Conservation (phyloP, 1,284 basidiomycete species). For the Meira nashicola region DNA sequence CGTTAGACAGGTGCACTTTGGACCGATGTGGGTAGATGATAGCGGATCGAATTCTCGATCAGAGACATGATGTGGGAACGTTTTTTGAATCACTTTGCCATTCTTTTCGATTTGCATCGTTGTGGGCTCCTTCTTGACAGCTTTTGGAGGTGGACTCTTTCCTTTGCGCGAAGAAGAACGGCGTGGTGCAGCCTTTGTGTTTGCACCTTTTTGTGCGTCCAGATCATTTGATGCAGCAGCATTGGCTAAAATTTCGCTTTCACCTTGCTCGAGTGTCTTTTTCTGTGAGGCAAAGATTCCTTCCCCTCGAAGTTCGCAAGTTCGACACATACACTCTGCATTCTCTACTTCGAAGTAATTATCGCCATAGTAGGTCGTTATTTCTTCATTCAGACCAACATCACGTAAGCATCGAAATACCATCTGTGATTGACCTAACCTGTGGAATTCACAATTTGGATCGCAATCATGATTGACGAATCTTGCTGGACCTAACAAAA, state of each 20-base stretch:
- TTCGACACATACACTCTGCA: constrained; percentile 79
- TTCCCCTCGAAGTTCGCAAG: constrained; percentile 70
- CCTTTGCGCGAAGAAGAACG: constrained; percentile 2
- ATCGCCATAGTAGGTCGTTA: constrained; percentile 60
- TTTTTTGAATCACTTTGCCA: constrained; percentile 6
- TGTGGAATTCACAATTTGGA: constrained; percentile 80
- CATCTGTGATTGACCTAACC: constrained; percentile 73
- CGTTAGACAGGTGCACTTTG: constrained; percentile 39
- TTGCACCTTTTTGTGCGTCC: neutral
- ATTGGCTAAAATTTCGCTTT: neutral
- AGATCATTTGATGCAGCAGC: neutral
- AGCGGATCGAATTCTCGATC: constrained; percentile 15
- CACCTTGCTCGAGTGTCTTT: neutral
- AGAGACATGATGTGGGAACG: constrained; percentile 2
- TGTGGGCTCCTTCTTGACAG: neutral
- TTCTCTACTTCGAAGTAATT: constrained; percentile 75
- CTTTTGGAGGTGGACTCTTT: neutral
- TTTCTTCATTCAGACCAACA: constrained; percentile 75
- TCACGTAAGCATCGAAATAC: constrained; percentile 77
- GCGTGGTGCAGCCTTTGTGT: neutral
- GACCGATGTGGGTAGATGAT: constrained; percentile 16
- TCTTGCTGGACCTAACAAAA: constrained; percentile 84
- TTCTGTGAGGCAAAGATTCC: constrained; percentile 57
- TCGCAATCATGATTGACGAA: constrained; percentile 93
- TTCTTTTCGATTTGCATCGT: constrained; percentile 4